Percentiles rank a stretch among this genome's conserved stretches.
Evolutionary conservation across 2,329 filamentous ascomycete genomes (phyloP).

Genomic region (Verticillium isaacii): DNA sequence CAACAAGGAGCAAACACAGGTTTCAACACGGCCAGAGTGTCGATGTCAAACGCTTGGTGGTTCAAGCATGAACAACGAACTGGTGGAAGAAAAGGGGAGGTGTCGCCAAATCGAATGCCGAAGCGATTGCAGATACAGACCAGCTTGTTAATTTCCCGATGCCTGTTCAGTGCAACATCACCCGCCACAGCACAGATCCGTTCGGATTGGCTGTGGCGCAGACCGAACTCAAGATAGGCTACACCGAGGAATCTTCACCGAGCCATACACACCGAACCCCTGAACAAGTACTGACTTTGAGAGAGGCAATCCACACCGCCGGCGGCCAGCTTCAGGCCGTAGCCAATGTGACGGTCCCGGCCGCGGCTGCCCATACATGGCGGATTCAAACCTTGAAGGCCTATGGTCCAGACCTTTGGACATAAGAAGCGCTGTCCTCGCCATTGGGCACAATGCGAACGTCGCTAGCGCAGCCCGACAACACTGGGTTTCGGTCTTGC

Average conservation of each 20-base stretch:
- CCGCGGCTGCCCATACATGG: no score
- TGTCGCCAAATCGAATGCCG: neutral
- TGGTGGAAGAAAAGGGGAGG: neutral
- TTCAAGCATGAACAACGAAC: neutral
- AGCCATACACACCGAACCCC: neutral
- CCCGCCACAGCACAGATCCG: neutral
- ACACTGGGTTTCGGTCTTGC: neutral
- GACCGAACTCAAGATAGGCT: neutral
- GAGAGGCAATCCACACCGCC: neutral
- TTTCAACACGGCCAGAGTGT: neutral
- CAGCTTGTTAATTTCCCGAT: neutral
- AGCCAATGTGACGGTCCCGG: no score
- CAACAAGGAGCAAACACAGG: neutral
- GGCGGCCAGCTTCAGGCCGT: no score
- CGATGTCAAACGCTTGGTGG: neutral
- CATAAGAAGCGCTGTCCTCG: no score
- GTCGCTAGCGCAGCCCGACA: neutral
- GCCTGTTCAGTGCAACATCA: neutral
- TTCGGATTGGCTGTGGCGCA: neutral
- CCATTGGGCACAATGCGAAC: no score
- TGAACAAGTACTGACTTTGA: neutral
- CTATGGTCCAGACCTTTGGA: no score
- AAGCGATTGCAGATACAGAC: neutral
- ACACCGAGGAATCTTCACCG: neutral
- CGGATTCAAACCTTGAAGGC: no score